A percentile compares a stretch with the other conserved stretches of the same genome.
Conservation (phyloP, 148 eudicot genomes). For the Amaranthus hypochondriacus region DNA sequence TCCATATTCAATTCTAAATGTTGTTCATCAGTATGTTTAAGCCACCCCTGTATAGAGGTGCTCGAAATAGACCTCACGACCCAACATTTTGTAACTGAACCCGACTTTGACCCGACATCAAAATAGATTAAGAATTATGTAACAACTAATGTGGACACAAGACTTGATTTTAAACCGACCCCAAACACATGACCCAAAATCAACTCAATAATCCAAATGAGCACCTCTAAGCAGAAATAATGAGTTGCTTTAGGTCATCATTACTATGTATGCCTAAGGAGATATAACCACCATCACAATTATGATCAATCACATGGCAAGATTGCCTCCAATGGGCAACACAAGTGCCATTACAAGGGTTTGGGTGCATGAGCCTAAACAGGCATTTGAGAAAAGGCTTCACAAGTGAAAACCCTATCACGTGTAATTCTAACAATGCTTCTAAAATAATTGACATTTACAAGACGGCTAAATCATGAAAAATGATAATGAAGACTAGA, state of each 20-base stretch:
- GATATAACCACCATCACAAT: neutral
- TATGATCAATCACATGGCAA: neutral
- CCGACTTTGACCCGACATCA: no score
- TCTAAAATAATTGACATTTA: neutral
- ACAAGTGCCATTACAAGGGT: neutral
- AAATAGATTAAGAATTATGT: no score
- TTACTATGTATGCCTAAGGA: neutral
- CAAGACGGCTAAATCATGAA: neutral
- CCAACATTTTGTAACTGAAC: no score
- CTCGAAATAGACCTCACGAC: no score
- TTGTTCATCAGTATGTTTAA: neutral
- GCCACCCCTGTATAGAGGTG: neutral
- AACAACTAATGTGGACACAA: no score
- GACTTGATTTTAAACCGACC: no score
- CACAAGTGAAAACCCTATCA: neutral
- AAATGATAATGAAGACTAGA: constrained; percentile 4
- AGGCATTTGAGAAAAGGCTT: neutral
- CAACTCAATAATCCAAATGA: no score
- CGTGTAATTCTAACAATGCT: neutral
- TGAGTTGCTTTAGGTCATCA: neutral
- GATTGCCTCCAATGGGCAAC: neutral
- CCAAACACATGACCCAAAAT: no score
- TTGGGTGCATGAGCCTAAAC: neutral
- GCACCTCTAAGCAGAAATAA: neutral
- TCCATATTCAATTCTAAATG: neutral